These are phyloP conservation scores for Penicillium steckii DNA, from an alignment of 495 filamentous ascomycete species.

Conservation along the genomic window DNA sequence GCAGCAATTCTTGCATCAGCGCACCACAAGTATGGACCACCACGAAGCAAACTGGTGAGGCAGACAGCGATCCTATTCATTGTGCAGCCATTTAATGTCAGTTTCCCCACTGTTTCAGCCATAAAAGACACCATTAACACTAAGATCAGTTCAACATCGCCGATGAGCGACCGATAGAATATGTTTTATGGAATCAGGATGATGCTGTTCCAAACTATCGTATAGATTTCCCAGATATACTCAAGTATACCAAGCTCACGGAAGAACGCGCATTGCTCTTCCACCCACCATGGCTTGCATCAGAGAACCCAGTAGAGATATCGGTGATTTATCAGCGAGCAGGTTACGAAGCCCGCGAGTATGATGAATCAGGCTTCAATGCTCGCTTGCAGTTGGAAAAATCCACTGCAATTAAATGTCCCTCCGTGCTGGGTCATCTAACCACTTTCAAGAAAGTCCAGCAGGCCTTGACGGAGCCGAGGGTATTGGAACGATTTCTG, in stretches of 20 bases:
- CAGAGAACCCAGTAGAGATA: constrained; percentile 57
- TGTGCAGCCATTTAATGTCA: constrained; percentile 66
- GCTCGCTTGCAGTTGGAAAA: constrained; percentile 70
- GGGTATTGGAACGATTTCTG: constrained; percentile 63
- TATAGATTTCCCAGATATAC: constrained; percentile 62
- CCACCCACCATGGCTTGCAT: constrained; percentile 56
- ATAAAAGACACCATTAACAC: not conserved
- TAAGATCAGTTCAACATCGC: constrained; percentile 66
- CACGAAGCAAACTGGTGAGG: constrained; percentile 21
- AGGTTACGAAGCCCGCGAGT: constrained; percentile 77
- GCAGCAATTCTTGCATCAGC: constrained; percentile 63
- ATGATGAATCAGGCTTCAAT: constrained; percentile 57
- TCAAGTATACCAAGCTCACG: constrained; percentile 58
- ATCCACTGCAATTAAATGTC: constrained; percentile 80
- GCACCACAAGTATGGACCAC: constrained; percentile 61
- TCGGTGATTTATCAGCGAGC: constrained; percentile 80
- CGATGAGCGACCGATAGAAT: constrained; percentile 62
- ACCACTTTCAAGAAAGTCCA: constrained; percentile 87
- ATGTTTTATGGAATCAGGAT: constrained; percentile 49
- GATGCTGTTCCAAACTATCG: constrained; percentile 48
- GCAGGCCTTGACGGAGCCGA: constrained; percentile 70
- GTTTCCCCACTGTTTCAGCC: not conserved
- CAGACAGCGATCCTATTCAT: constrained; percentile 67
- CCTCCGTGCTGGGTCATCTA: constrained; percentile 77
- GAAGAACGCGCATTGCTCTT: constrained; percentile 67